Percentiles rank a stretch among this genome's conserved stretches.
Evolutionary conservation across 139 green algal genomes (phyloP).

Genomic region (Micractinium sp.): DNA sequence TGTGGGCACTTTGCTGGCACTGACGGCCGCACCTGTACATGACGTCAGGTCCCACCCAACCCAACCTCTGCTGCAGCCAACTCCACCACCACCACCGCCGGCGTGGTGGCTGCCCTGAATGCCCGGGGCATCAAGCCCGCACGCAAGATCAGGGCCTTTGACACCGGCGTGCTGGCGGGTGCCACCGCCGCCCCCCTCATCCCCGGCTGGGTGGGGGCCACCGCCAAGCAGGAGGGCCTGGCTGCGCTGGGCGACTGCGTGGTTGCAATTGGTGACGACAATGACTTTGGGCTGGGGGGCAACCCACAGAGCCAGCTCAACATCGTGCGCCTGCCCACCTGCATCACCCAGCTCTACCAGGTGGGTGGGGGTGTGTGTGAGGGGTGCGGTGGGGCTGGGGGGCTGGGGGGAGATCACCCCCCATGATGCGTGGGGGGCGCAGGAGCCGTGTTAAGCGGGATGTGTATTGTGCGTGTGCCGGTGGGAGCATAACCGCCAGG

Average conservation of each 20-base stretch:
- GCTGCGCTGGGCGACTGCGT: not conserved
- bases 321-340: not conserved
- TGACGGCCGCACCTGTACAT: too few species aligned
- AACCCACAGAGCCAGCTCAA: constrained; percentile 11
- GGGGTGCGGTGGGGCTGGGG: not conserved
- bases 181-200: not conserved
- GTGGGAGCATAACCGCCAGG: too few species aligned
- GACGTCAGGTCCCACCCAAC: too few species aligned
- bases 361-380: not conserved
- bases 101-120: not conserved
- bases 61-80: not conserved
- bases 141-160: not conserved
- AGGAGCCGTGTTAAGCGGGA: too few species aligned
- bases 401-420: too few species aligned
- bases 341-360: constrained; percentile 1
- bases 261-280: constrained; percentile 7
- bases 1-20: too few species aligned
- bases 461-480: too few species aligned
- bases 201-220: constrained; percentile 1
- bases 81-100: not conserved
- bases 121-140: not conserved
- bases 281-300: constrained; percentile 1
- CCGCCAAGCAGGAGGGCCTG: constrained; percentile 11
- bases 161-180: constrained; percentile 3
- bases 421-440: too few species aligned